Base-by-base conservation (phyloP, 2,329 filamentous ascomycete species). In the Sphaerulina populicola region DNA sequence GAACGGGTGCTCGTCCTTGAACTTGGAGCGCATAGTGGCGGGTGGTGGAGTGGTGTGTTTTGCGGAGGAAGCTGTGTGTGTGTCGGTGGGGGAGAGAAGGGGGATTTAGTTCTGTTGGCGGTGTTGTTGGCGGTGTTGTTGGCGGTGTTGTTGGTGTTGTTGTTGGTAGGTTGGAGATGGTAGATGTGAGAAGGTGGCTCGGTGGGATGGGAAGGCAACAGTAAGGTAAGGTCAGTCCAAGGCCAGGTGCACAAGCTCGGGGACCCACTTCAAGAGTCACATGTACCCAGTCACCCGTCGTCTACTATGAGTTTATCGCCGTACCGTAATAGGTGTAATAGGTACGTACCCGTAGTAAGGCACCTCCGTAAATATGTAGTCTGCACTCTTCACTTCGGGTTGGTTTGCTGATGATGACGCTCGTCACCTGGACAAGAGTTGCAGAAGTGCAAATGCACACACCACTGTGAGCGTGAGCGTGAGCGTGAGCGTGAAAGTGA, bases 1-100 rank as follows among this genome's bases (percentile, higher is more conserved):
- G 72, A 97, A 97, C 21, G 65, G 89, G 74, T 97, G 93, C 82
- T 97, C 93, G 84, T 98, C 93, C 89, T 98, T 98, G 76, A 98
- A 98, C 83, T 97, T 97, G 79, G 88, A 94, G 71, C 90, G 86
- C 89, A 96, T 96, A 62, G 68, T 88, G 78, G 68, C 68, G 69
- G 70, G 49, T 51, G 4, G 10, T 35, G 10, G 31, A 45, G 27
- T 31, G 45, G 38, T 51, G 41, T 35, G 45, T 21, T 29, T 39
- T 27, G 38, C 33, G 14, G 46, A 37, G 51, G 52, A 33, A 27
- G 23, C 23, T 27, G 23, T 6, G 21, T 23, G 3, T 23, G 6
- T 27, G 23, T 27, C 23, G 23, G 23, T 27, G 23, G 23, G 3
- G 23, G 23, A 27, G 5, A 27, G 23, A 27, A 4, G 4, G 46